phyloP scores from a whole-genome alignment of 345 rosid species.

The Conringia planisiliqua region DNA sequence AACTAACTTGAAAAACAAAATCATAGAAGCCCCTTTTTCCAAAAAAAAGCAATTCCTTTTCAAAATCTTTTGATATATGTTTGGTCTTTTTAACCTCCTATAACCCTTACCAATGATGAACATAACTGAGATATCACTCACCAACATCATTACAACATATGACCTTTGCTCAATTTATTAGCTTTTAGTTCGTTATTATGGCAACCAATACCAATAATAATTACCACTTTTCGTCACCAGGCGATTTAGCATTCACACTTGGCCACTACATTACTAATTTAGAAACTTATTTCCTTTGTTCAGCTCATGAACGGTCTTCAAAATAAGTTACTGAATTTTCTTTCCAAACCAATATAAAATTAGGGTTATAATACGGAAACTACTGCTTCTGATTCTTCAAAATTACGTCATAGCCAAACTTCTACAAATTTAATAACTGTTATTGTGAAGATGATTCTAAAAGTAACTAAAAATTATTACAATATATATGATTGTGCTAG shows the following conservation, averaged over 20 bases:
- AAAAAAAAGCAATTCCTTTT: neutral
- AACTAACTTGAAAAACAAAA: slow-evolving; percentile 26
- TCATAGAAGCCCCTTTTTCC: slow-evolving; percentile 9
- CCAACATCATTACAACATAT: slow-evolving; percentile 30
- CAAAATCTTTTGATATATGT: slow-evolving; percentile 25
- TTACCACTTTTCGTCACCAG: slow-evolving; percentile 16
- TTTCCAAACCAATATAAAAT: neutral
- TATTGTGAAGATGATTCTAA: neutral
- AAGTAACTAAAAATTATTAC: neutral
- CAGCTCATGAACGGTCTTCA: neutral
- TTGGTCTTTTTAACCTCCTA: slow-evolving; percentile 21
- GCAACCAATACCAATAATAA: slow-evolving; percentile 9
- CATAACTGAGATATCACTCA: slow-evolving; percentile 21
- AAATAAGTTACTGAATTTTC: neutral
- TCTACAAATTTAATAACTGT: neutral
- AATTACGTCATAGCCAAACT: neutral
- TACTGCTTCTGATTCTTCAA: neutral
- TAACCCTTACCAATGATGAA: slow-evolving; percentile 31
- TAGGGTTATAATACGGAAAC: neutral
- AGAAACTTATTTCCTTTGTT: neutral
- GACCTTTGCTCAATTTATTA: slow-evolving; percentile 21
- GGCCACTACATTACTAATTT: neutral
- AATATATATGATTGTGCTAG: neutral
- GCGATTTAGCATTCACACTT: slow-evolving; percentile 21
- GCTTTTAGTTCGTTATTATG: slow-evolving; percentile 25